Base-by-base conservation (phyloP, 495 filamentous ascomycete genomes). In the Tuber magnatum region DNA sequence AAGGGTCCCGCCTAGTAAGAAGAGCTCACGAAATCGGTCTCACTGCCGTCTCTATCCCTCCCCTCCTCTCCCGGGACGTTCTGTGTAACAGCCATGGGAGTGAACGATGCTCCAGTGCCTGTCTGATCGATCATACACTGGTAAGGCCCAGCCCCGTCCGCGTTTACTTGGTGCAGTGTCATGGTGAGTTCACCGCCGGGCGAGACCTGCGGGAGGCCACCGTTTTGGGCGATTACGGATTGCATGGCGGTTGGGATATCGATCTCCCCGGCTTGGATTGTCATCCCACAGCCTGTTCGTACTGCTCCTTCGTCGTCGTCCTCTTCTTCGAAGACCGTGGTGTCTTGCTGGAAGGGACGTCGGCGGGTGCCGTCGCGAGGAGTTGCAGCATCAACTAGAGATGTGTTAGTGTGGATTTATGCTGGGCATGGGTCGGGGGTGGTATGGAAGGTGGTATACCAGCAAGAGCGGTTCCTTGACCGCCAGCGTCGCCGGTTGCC, bases 101-200 rank as follows among this genome's bases (percentile, higher is more conserved):
- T 69, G 77, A 80, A 88, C n/a, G 83, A 74, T 39, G 79, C 81
- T 0, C 84, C 87, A 16, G 86, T 87, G 65, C 81, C 85, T 75
- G 85, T 84, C 72, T 82, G 83, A 77, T 87, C 86, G 77, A 88
- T 86, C 84, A 84, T 86, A 82, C 86, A 87, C 9, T 76, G 76
- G 74, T 85, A 87, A 0, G 86, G 86, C 18, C 86, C 87, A 4
- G 86, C 86, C 41, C 86, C 86, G 69, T 87, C 86, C n/a, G 80
- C 78, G 77, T 87, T 87, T n/a, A 87, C 84, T 73, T 87, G 86
- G 73, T 87, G 86, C 8, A 87, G 83, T 3, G 86, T 88, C 87
- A 88, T 88, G 69, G 79, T 79, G 38, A 88, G 72, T 69, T 83
- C 61, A 38, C 87, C 87, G 42, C 86, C 87, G 5, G 80, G 77